Base-by-base conservation (phyloP, 495 filamentous ascomycete genomes). In the Tuber melanosporum region DNA sequence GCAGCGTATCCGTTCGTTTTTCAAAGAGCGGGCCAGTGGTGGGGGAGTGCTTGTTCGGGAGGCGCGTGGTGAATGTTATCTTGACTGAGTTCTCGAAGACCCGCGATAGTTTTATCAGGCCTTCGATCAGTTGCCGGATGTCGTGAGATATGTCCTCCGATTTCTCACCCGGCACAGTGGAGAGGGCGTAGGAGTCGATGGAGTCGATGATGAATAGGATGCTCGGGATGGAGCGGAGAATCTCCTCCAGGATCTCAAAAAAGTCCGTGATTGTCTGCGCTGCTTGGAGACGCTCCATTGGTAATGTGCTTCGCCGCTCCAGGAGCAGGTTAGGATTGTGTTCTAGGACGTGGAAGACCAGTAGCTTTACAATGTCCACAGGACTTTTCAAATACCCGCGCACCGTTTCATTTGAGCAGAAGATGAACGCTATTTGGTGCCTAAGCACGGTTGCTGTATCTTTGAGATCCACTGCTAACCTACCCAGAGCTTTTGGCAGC, bases 131-230 rank as follows among this genome's bases (percentile, higher is more conserved):
- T 57, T 57, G 52, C 9, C n/a, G 22, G 2, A 57, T 57, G 52
- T 57, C 52, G 52, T 57, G n/a, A 3, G 22, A n/a, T 26, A 22
- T 57, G 8, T 10, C 22, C 22, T 57, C 22, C 9, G 9, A n/a
- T 26, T 57, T 10, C 22, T 57, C 52, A 22, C 8, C 52, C n/a
- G 22, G 8, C 52, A 26, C 19, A 6, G 36, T 17, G 22, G 39
- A 32, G 49, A 39, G 73, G 52, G 26, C 52, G 52, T 69, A 74
- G n/a, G 52, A 70, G 15, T 74, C 73, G 20, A 74, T n/a, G 32
- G 73, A 74, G 49, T 74, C 73, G 39, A 74, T 66, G 36, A 74
- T 19, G 39, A 69, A 66, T 32, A 74, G 57, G 4, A 74, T 41
- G 10, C 49, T 69, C 69, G 73, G 47, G 49, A 74, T 70, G 20